A percentile compares a stretch with the other conserved stretches of the same genome.
phyloP scores from a whole-genome alignment of 805 yeast species.

The Kodamaea hsintzibuensis region DNA sequence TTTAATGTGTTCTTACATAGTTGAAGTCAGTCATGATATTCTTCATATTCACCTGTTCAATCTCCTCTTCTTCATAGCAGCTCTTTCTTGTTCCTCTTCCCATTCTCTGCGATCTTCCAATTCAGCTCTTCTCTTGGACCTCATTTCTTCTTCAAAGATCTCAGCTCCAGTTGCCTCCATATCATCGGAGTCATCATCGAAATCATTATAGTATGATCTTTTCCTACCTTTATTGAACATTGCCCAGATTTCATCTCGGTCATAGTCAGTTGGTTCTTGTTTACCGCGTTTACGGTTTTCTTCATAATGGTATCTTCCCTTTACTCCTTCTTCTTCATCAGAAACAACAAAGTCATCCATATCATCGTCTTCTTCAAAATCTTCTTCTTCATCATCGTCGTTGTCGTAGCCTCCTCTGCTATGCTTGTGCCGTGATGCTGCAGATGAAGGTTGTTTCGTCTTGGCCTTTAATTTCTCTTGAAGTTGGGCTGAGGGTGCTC shows the following conservation, averaged over 20 bases:
- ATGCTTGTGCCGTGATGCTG: slow-evolving; percentile 2
- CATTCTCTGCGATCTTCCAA: slow-evolving; percentile 76
- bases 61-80: slow-evolving; percentile 20
- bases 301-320: slow-evolving; percentile 1
- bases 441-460: slow-evolving; percentile 24
- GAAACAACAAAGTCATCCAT: slow-evolving; percentile 60
- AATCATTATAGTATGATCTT: slow-evolving; percentile 44
- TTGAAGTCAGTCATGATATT: too few relatives aligned
- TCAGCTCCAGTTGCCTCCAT: slow-evolving; percentile 97
- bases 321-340: slow-evolving; percentile 24
- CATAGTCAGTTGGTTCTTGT: slow-evolving; percentile 50
- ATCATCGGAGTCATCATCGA: slow-evolving; percentile 56
- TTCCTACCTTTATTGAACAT: slow-evolving; percentile 69
- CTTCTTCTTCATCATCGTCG: slow-evolving; percentile 28
- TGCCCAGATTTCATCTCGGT: slow-evolving; percentile 87
- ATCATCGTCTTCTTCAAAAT: slow-evolving; percentile 39
- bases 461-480: slow-evolving; percentile 41
- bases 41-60: slow-evolving; percentile 1
- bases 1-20: too few relatives aligned
- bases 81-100: slow-evolving; percentile 51
- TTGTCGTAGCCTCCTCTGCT: slow-evolving; percentile 16
- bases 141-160: slow-evolving; percentile 76
- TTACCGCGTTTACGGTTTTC: slow-evolving; percentile 12
- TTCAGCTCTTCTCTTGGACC: slow-evolving; percentile 66
- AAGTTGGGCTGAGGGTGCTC: slow-evolving; percentile 60